Evolutionary conservation across 768 basidiomycete genomes (phyloP).

Genomic region (Collybia sp.): DNA sequence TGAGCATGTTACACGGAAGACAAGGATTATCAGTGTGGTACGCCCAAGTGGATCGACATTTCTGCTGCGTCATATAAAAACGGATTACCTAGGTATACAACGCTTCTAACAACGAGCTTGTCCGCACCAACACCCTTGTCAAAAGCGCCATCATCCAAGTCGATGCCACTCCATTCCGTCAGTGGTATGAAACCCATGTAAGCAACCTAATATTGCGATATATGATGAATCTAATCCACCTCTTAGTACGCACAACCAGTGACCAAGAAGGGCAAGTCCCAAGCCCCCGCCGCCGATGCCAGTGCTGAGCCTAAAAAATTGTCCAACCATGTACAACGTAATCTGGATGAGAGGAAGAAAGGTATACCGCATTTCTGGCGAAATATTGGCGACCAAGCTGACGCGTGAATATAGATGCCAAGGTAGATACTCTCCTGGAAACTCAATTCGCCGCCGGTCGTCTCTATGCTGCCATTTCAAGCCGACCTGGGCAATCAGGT

Average conservation of each 20-base stretch:
- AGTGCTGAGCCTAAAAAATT: constrained; percentile 67
- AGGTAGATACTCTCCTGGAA: constrained; percentile 88
- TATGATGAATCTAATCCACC: constrained; percentile 4
- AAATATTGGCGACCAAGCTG: background rate
- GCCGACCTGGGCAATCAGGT: constrained; percentile 95
- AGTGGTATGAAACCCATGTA: constrained; percentile 99
- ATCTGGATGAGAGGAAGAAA: constrained; percentile 87
- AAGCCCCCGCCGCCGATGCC: constrained; percentile 38
- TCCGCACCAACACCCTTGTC: constrained; percentile 98
- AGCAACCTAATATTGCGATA: constrained; percentile 26
- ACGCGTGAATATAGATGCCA: constrained; percentile 54
- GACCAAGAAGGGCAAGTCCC: constrained; percentile 81
- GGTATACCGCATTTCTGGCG: constrained; percentile 34
- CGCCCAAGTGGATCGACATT: constrained; percentile 26
- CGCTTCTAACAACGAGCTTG: constrained; percentile 99
- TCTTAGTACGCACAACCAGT: constrained; percentile 90
- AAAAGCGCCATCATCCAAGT: constrained; percentile 96
- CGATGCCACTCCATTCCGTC: constrained; percentile 98
- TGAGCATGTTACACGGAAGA: constrained; percentile 92
- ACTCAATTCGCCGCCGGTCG: constrained; percentile 91
- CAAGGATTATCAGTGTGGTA: constrained; percentile 93
- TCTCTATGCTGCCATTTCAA: constrained; percentile 89
- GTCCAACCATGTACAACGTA: constrained; percentile 88
- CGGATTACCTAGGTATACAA: constrained; percentile 76
- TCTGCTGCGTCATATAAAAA: background rate